Evolutionary conservation across 1,284 basidiomycete genomes (phyloP).

Genomic region (Ganoderma resinaceum): DNA sequence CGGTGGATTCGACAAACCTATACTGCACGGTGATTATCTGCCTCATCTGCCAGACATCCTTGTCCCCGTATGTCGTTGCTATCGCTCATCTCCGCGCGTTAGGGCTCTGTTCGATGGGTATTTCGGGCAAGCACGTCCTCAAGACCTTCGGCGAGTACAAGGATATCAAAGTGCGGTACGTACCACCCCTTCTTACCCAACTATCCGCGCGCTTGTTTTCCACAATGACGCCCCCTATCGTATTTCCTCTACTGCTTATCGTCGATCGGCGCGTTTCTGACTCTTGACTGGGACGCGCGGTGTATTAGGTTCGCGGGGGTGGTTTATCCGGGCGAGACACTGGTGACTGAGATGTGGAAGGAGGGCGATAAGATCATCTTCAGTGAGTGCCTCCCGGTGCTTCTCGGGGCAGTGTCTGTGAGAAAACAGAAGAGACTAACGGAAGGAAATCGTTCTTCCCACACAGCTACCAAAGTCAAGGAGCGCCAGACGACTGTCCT

Average conservation of each 20-base stretch:
- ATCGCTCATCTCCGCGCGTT: constrained; percentile 29
- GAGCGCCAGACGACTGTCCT: constrained; percentile 77
- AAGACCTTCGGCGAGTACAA: constrained; percentile 87
- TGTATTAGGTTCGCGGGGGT: constrained; percentile 79
- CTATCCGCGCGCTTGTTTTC: neutral
- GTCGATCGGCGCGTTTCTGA: neutral
- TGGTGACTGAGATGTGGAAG: constrained; percentile 98
- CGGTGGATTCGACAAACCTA: constrained; percentile 94
- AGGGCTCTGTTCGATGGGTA: constrained; percentile 93
- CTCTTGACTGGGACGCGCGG: neutral
- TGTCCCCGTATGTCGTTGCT: neutral
- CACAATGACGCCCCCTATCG: neutral
- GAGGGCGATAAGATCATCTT: constrained; percentile 94
- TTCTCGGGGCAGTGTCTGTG: constrained; percentile 18
- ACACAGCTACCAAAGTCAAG: constrained; percentile 77
- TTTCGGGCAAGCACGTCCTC: constrained; percentile 93
- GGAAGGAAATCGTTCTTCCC: neutral
- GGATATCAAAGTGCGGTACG: constrained; percentile 95
- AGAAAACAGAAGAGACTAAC: constrained; percentile 12
- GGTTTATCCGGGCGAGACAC: constrained; percentile 95
- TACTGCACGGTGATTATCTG: constrained; percentile 64
- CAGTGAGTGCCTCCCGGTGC: constrained; percentile 58
- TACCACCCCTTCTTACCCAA: constrained; percentile 11
- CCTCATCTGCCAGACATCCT: neutral
- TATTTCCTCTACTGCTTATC: neutral